Conservation (phyloP, 139 green algal species). For the Chara braunii region DNA sequence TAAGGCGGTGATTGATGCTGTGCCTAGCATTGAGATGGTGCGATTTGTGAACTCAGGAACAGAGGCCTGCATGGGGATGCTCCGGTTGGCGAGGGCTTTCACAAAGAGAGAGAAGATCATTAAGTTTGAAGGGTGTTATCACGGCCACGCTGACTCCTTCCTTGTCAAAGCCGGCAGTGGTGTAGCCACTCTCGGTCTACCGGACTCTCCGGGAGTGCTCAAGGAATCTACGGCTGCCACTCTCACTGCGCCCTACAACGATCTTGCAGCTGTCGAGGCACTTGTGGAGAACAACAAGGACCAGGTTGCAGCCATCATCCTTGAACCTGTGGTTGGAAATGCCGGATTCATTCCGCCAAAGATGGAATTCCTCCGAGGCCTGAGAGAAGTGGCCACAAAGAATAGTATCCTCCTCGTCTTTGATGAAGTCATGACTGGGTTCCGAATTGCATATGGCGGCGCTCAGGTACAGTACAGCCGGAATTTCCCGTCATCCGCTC, state of each 20-base stretch:
- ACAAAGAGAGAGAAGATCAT: slow-evolving; percentile 93
- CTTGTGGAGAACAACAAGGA: slow-evolving; percentile 84
- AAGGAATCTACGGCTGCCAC: slow-evolving; percentile 54
- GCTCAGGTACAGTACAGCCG: slow-evolving; percentile 26
- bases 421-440: slow-evolving; percentile 79
- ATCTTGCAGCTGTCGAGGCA: slow-evolving; percentile 58
- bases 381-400: slow-evolving; percentile 71
- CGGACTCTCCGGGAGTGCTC: slow-evolving; percentile 85
- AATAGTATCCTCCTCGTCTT: slow-evolving; percentile 93
- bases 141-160: slow-evolving; percentile 78
- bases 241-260: slow-evolving; percentile 70
- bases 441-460: slow-evolving; percentile 49
- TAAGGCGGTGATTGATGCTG: slow-evolving; percentile 92
- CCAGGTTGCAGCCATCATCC: slow-evolving; percentile 92
- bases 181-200: slow-evolving; percentile 92
- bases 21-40: slow-evolving; percentile 97
- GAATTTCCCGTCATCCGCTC: too few relatives aligned
- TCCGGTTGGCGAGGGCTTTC: slow-evolving; percentile 96
- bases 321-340: slow-evolving; percentile 93
- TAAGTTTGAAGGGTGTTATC: slow-evolving; percentile 99
- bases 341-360: slow-evolving; percentile 88
- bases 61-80: slow-evolving; percentile 95
- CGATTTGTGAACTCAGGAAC: slow-evolving; percentile 94
- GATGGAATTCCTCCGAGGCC: slow-evolving; percentile 67
- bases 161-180: slow-evolving; percentile 71